phyloP scores from a whole-genome alignment of 2,329 filamentous ascomycete genomes.

The Colletotrichum cordylinicola region DNA sequence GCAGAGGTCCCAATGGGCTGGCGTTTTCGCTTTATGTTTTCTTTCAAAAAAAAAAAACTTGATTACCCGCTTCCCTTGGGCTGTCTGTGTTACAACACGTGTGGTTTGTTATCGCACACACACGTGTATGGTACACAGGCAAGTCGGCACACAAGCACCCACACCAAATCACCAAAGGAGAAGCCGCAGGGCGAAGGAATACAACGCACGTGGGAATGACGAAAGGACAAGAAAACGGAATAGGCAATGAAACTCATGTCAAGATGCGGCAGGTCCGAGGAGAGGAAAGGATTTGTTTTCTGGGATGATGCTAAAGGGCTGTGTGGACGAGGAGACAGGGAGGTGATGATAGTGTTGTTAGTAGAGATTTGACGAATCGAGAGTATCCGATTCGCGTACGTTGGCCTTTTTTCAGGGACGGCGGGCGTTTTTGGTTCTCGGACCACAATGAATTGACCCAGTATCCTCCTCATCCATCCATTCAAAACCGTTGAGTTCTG shows the following conservation, averaged over 20 bases:
- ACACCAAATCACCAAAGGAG: not conserved
- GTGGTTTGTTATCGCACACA: not conserved
- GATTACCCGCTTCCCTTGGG: not conserved
- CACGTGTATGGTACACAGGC: not conserved
- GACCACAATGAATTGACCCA: not conserved
- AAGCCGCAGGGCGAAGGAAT: not conserved
- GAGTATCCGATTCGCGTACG: not conserved
- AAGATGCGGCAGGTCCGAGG: slow-evolving; percentile 9
- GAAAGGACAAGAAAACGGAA: not conserved
- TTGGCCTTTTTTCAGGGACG: not conserved
- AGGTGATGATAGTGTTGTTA: not conserved
- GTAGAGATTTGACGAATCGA: not conserved
- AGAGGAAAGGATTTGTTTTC: not conserved
- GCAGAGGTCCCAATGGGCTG: not conserved
- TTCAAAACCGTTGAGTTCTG: not conserved
- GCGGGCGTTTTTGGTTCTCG: not conserved
- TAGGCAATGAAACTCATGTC: not conserved
- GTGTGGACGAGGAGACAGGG: not conserved
- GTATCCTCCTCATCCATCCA: not conserved
- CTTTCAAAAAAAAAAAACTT: not conserved
- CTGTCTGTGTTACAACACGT: not conserved
- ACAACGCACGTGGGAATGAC: not conserved
- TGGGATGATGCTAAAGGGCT: not conserved
- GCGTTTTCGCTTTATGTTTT: slow-evolving; percentile 3
- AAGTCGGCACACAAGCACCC: not conserved